Evolutionary conservation across 345 rosid species (phyloP).

Genomic region (Theobroma cacao): DNA sequence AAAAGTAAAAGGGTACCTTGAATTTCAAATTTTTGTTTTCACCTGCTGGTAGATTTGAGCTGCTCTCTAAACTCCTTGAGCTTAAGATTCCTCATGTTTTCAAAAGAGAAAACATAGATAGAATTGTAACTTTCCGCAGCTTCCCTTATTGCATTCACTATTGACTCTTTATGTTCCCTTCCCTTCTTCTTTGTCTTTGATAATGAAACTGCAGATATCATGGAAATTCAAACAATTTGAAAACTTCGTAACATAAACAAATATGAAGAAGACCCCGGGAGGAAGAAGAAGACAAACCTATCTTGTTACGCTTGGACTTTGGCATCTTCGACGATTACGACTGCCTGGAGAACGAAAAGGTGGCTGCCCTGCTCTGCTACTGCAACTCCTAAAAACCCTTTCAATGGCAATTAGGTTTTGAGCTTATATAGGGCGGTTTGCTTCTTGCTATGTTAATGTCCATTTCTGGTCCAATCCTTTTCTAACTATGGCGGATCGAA

Average conservation of each 20-base stretch:
- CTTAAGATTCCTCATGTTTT: conserved; percentile 94
- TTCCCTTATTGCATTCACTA: conserved; percentile 68
- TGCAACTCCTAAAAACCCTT: conserved; percentile 1
- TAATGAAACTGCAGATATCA: conserved; percentile 58
- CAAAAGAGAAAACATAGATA: conserved; percentile 78
- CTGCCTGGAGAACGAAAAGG: neutral
- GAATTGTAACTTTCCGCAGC: conserved; percentile 59
- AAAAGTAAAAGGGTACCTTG: neutral
- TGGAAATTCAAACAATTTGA: neutral
- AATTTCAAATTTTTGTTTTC: neutral
- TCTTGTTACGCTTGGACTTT: conserved; percentile 83
- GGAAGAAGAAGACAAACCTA: conserved; percentile 49
- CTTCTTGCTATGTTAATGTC: neutral
- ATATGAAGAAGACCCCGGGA: neutral
- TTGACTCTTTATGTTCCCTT: conserved; percentile 72
- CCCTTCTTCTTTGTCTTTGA: conserved; percentile 98
- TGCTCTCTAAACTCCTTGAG: conserved; percentile 91
- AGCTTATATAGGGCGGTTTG: neutral
- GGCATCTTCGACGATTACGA: conserved; percentile 47
- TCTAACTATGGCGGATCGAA: too few relatives aligned
- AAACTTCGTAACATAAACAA: neutral
- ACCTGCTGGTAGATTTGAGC: conserved; percentile 81
- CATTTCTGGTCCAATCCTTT: too few relatives aligned
- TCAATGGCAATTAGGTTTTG: conserved; percentile 12
- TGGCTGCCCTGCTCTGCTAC: neutral